A percentile compares a stretch with the other conserved stretches of the same genome.
phyloP scores from a whole-genome alignment of 2,329 filamentous ascomycete species.

The Alternaria consortialis region DNA sequence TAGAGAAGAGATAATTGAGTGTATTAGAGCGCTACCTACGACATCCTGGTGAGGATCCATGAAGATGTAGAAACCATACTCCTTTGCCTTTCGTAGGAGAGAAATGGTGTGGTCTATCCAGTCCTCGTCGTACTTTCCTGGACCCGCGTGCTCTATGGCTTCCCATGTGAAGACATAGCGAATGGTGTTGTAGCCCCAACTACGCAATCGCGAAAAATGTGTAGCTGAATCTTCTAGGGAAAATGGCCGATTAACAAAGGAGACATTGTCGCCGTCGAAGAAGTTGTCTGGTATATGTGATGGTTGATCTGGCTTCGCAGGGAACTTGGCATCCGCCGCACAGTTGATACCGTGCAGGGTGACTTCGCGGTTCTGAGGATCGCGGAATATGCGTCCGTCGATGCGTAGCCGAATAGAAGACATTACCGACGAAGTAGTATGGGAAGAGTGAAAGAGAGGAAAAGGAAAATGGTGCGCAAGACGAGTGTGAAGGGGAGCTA shows the following conservation, averaged over 20 bases:
- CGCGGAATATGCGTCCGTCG: conserved; percentile 85
- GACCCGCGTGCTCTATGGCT: conserved; percentile 92
- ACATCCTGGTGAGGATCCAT: conserved; percentile 99
- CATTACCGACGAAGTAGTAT: conserved; percentile 61
- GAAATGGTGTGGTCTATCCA: conserved; percentile 93
- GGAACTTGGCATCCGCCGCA: conserved; percentile 89
- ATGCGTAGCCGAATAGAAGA: conserved; percentile 79
- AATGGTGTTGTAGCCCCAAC: conserved; percentile 95
- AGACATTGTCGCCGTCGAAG: conserved; percentile 91
- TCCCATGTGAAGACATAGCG: conserved; percentile 99
- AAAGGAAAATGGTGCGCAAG: background rate
- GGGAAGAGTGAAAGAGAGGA: background rate
- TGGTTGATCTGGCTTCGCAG: conserved; percentile 79
- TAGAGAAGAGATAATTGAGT: conserved; percentile 21
- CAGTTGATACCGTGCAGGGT: conserved; percentile 93
- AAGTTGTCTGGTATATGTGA: conserved; percentile 82
- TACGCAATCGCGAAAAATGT: conserved; percentile 85
- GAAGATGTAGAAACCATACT: conserved; percentile 94
- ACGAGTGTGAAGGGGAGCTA: conserved; percentile 2
- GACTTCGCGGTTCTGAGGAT: conserved; percentile 82
- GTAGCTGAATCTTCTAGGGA: conserved; percentile 80
- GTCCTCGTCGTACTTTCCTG: conserved; percentile 90
- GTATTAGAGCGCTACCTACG: conserved; percentile 60
- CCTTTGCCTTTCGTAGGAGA: conserved; percentile 81
- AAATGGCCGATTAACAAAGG: conserved; percentile 88